A percentile compares a stretch with the other conserved stretches of the same genome.
Conservation (phyloP, 2,329 filamentous ascomycete genomes). For the Proliferodiscus dingleyae region DNA sequence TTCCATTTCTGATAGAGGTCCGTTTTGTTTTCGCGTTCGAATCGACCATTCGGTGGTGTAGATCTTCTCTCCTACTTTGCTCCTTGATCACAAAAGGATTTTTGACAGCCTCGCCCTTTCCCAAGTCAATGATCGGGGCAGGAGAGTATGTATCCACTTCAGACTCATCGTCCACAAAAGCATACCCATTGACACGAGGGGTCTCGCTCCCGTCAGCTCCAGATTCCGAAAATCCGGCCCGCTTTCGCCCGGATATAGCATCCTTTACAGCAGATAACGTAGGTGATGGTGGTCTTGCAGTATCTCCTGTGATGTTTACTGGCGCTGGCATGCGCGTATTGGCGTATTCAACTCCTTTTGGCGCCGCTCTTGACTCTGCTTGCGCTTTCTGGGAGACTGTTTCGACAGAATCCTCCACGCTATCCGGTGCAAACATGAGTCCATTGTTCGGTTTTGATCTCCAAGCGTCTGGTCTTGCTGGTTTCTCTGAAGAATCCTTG, state of each 20-base stretch:
- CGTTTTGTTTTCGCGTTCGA: slow-evolving; percentile 69
- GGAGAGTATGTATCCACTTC: slow-evolving; percentile 40
- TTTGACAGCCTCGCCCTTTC: slow-evolving; percentile 55
- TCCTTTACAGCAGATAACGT: slow-evolving; percentile 80
- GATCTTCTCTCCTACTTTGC: slow-evolving; percentile 68
- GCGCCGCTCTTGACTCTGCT: slow-evolving; percentile 64
- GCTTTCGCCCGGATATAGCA: slow-evolving; percentile 71
- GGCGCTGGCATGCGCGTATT: slow-evolving; percentile 73
- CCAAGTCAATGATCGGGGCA: slow-evolving; percentile 50
- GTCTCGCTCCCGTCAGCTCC: slow-evolving; percentile 62
- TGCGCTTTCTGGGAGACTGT: slow-evolving; percentile 67
- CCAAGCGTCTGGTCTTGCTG: slow-evolving; percentile 75
- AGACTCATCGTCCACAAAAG: slow-evolving; percentile 83
- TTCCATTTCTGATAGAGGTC: slow-evolving; percentile 51
- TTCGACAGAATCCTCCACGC: slow-evolving; percentile 52
- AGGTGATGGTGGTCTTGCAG: slow-evolving; percentile 64
- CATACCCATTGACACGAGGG: slow-evolving; percentile 86
- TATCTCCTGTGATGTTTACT: slow-evolving; percentile 33
- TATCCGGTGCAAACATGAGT: slow-evolving; percentile 79
- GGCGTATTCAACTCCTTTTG: slow-evolving; percentile 71
- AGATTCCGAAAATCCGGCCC: slow-evolving; percentile 57
- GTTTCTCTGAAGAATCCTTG: slow-evolving; percentile 63
- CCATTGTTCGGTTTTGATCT: slow-evolving; percentile 69
- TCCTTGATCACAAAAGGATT: slow-evolving; percentile 80
- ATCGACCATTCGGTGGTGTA: slow-evolving; percentile 86